Evolutionary conservation across 2,329 filamentous ascomycete genomes (phyloP), one percentile per base, ranked within the genome.

Genomic region (Pseudocercospora ulei): DNA sequence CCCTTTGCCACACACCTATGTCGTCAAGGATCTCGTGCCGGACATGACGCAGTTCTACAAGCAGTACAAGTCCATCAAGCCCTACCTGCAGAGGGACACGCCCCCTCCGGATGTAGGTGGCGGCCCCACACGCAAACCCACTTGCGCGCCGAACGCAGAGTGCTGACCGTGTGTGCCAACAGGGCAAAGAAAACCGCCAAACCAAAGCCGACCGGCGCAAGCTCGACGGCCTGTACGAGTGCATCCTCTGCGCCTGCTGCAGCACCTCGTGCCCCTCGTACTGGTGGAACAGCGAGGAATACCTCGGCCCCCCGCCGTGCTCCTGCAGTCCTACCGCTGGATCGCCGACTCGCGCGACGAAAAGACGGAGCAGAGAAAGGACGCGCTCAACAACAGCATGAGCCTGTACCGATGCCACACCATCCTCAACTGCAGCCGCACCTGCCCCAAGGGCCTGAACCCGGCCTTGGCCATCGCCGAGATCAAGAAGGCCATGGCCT

Each of bases 61-160:
- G 76, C 90, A 98, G 73, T 98, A 98, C 77, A 94, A 95, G 70
- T 95, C 87, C 9, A 95, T 98, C 69, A 93, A 96, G 78, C 90
- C 90, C 27, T 98, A 94, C 65, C 78, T 98, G 38, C 90, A 96
- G 71, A 78, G 86, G 59, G 80, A 87, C 49, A 90, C 84, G 17
- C 80, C 83, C 39, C 70, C 84, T 27, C 76, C 78, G 53, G 83
- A 95, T 61, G 84, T 92, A 74, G 63, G 81, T 72, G 12, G 9
- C 11, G 14, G n/a, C n/a, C n/a, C n/a, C n/a, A n/a, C n/a, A 22
- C 7, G 16, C 12, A 12, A 5, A 18, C 12, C 22, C n/a, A 5
- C 2, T 13, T 12, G 6, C 6, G 9, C 30, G 26, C 6, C 11
- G 6, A 19, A 25, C 2, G 8, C 12, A 36, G 1, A 34, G 19